Evolutionary conservation across 805 yeast genomes (phyloP).

Genomic region (Zygoascus ofunaensis): DNA sequence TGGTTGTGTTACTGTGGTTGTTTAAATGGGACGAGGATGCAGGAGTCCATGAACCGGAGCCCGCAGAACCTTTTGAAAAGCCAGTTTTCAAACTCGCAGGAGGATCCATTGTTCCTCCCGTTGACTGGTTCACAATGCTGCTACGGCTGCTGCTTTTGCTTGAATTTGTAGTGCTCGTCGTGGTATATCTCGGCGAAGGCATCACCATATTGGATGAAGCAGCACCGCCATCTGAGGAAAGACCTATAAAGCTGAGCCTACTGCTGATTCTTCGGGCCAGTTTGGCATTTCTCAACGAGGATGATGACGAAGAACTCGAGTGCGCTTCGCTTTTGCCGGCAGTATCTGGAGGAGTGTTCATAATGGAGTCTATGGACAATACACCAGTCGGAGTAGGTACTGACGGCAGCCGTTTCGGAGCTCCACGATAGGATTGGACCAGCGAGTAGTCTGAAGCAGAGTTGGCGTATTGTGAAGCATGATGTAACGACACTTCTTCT

Average conservation of each 20-base stretch:
- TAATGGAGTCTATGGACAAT: slow-evolving; percentile 14
- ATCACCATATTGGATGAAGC: neutral
- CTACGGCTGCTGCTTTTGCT: neutral
- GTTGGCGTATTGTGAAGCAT: slow-evolving; percentile 13
- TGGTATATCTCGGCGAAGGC: neutral
- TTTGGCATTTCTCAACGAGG: slow-evolving; percentile 1
- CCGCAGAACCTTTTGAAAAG: neutral
- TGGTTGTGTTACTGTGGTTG: neutral
- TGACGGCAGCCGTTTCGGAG: neutral
- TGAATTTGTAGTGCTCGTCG: neutral
- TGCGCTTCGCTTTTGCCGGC: neutral
- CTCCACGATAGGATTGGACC: slow-evolving; percentile 1
- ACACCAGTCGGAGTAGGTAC: slow-evolving; percentile 14
- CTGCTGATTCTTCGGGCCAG: neutral
- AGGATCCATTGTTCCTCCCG: neutral
- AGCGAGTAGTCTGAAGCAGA: slow-evolving; percentile 8
- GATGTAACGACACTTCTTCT: slow-evolving; percentile 17
- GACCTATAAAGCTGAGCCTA: neutral
- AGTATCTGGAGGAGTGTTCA: slow-evolving; percentile 3
- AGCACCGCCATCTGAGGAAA: neutral
- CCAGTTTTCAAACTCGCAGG: neutral
- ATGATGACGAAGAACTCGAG: slow-evolving; percentile 7
- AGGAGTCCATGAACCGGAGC: neutral
- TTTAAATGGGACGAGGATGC: neutral
- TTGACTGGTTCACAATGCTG: neutral